Conservation (phyloP, 768 basidiomycete genomes). For the Tulasnella sp. region DNA sequence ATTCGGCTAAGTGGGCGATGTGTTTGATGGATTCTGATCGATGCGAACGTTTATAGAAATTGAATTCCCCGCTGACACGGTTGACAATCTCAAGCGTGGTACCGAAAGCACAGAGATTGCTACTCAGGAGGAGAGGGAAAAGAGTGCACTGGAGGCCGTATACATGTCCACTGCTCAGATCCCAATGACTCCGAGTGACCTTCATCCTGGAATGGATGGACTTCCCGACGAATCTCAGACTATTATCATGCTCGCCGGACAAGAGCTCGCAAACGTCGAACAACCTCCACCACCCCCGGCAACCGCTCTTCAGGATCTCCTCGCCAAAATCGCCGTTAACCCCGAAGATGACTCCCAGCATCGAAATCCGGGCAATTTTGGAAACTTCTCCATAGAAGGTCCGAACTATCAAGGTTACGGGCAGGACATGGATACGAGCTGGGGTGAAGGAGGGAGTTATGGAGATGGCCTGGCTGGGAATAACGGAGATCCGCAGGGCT, state of each 20-base stretch:
- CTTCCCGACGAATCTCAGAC: constrained; percentile 66
- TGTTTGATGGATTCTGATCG: background rate
- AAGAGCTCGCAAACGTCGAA: constrained; percentile 45
- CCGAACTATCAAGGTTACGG: background rate
- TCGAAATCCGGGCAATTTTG: background rate
- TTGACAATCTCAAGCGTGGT: constrained; percentile 55
- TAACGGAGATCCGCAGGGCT: constrained; percentile 22
- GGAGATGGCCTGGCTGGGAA: constrained; percentile 11
- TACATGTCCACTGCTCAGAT: constrained; percentile 69
- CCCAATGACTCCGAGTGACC: constrained; percentile 53
- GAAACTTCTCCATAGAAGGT: background rate
- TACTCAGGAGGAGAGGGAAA: constrained; percentile 73
- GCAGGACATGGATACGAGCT: constrained; percentile 17
- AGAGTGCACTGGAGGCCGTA: constrained; percentile 67
- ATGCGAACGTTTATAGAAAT: constrained; percentile 43
- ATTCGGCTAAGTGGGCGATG: constrained; percentile 21
- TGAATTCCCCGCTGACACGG: constrained; percentile 54
- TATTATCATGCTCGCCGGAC: constrained; percentile 64
- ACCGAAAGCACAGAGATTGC: constrained; percentile 63
- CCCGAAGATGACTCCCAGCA: constrained; percentile 5
- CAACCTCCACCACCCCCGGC: background rate
- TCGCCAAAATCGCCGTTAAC: constrained; percentile 28
- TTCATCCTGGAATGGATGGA: constrained; percentile 45
- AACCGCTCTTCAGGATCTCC: constrained; percentile 20
- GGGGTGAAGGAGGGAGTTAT: constrained; percentile 8